Percentiles rank a stretch among this genome's conserved stretches.
phyloP scores from a whole-genome alignment of 306 rosid species.

The Alnus glutinosa region DNA sequence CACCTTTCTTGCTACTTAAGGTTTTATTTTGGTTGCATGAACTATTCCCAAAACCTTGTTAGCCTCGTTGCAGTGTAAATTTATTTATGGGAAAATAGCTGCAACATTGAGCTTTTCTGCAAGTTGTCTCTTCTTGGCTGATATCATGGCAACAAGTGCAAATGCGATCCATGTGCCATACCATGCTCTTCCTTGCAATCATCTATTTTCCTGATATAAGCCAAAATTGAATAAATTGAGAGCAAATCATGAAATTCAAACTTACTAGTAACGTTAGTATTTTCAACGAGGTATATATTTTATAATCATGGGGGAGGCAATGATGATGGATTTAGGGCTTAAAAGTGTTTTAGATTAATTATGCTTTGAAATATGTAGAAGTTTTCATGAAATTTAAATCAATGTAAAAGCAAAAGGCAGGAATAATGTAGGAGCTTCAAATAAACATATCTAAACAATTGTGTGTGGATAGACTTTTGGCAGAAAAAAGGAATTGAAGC shows the following conservation, averaged over 20 bases:
- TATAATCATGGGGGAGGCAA: neutral
- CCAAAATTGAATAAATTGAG: neutral
- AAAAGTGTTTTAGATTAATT: neutral
- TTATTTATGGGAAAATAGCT: neutral
- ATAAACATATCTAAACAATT: too few species aligned
- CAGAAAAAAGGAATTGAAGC: neutral
- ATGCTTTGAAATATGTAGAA: neutral
- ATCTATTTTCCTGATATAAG: neutral
- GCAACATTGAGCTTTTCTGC: neutral
- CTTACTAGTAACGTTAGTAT: neutral
- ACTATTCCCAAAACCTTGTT: conserved; percentile 13
- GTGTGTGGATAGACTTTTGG: too few species aligned
- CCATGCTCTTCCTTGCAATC: neutral
- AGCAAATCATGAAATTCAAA: neutral
- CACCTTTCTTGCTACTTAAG: conserved; percentile 16
- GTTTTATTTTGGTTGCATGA: neutral
- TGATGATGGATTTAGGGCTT: neutral
- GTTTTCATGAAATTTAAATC: neutral
- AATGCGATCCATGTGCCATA: neutral
- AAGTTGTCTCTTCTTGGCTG: neutral
- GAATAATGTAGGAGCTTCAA: neutral
- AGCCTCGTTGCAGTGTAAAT: neutral
- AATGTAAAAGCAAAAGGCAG: neutral
- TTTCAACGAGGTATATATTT: neutral
- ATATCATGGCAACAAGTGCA: neutral